phyloP scores from a whole-genome alignment of 1,284 basidiomycete genomes.

The Phellinidium pouzarii region DNA sequence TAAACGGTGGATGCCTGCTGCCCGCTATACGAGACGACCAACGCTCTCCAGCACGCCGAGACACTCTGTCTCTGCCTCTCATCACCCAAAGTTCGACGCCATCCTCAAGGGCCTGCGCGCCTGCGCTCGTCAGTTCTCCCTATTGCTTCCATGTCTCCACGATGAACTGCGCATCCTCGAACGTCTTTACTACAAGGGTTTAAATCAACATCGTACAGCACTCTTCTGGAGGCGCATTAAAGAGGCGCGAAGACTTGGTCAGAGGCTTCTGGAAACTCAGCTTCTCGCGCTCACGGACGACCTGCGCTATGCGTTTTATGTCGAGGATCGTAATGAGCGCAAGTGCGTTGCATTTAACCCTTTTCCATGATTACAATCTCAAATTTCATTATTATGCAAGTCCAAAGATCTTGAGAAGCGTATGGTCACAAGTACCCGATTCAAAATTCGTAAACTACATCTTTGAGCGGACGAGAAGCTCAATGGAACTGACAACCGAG shows the following conservation, averaged over 20 bases:
- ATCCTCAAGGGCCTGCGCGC: constrained; percentile 55
- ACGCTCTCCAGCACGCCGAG: constrained; percentile 29
- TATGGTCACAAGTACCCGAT: constrained; percentile 23
- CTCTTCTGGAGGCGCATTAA: constrained; percentile 62
- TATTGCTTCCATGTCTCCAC: constrained; percentile 35
- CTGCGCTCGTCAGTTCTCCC: constrained; percentile 44
- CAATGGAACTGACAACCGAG: constrained; percentile 17
- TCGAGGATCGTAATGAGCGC: constrained; percentile 30
- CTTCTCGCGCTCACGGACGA: constrained; percentile 38
- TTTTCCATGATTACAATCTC: neutral
- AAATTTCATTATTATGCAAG: constrained; percentile 12
- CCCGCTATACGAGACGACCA: constrained; percentile 12
- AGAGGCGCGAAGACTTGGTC: constrained; percentile 53
- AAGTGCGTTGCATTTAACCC: constrained; percentile 34
- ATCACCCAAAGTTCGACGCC: constrained; percentile 41
- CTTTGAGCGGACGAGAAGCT: constrained; percentile 14
- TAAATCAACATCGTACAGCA: constrained; percentile 69
- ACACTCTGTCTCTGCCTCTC: constrained; percentile 29
- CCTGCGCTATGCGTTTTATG: constrained; percentile 53
- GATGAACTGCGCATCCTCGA: constrained; percentile 58
- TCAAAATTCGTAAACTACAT: constrained; percentile 16
- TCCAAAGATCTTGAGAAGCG: constrained; percentile 19
- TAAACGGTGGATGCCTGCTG: constrained; percentile 22
- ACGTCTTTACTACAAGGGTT: constrained; percentile 69
- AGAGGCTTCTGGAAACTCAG: constrained; percentile 39